Evolutionary conservation across 139 green algal species (phyloP).

Genomic region (Closterium sp.): DNA sequence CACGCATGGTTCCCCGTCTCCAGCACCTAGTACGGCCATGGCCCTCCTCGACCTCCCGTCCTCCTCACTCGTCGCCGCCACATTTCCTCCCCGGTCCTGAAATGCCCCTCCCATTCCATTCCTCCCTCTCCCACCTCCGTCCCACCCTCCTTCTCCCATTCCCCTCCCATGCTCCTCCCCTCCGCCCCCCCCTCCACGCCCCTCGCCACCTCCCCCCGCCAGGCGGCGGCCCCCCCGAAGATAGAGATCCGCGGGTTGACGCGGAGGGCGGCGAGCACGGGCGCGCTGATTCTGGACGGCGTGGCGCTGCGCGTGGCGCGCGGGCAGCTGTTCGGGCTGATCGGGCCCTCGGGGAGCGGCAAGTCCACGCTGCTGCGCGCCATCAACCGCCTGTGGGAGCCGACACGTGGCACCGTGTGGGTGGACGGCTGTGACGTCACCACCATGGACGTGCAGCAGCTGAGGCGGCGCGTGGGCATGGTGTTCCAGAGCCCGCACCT

Average conservation of each 20-base stretch:
- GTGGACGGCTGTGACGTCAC: slow-evolving; percentile 42
- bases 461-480: slow-evolving; percentile 41
- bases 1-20: no score
- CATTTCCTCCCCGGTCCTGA: no score
- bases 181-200: no score
- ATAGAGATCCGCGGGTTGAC: neutral
- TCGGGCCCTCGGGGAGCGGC: slow-evolving; percentile 34
- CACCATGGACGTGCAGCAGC: neutral
- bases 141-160: no score
- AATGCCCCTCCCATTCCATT: no score
- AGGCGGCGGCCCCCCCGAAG: neutral
- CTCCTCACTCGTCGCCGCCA: no score
- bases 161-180: neutral
- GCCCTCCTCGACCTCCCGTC: no score
- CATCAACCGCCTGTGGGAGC: slow-evolving; percentile 49
- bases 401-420: slow-evolving; percentile 2
- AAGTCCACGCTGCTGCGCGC: slow-evolving; percentile 48
- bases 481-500: slow-evolving; percentile 35
- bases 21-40: no score
- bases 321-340: slow-evolving; percentile 23
- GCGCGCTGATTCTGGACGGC: slow-evolving; percentile 6
- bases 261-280: neutral
- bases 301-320: slow-evolving; percentile 6
- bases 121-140: no score
- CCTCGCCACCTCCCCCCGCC: no score